These are phyloP conservation scores for Luzula sylvatica DNA, from an alignment of 176 grass and related monocot genomes.

Conservation along the genomic window DNA sequence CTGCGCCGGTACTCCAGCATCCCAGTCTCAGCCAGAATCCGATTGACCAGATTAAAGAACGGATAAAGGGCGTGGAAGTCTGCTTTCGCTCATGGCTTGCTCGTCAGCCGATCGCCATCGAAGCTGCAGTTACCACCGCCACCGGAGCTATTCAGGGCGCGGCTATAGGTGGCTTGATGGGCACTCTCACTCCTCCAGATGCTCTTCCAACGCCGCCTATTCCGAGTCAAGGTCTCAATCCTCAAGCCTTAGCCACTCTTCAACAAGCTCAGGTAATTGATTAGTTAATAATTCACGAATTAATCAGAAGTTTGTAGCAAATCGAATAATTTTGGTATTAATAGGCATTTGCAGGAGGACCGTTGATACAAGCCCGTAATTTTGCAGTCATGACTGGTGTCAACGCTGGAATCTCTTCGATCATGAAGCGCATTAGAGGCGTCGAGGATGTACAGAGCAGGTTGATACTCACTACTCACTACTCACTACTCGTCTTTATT, in stretches of 20 bases:
- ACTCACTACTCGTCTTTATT: background rate
- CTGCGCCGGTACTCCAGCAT: slow-evolving; percentile 17
- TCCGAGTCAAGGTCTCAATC: slow-evolving; percentile 33
- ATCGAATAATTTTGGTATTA: slow-evolving; percentile 6
- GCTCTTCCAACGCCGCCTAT: slow-evolving; percentile 26
- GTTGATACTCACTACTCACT: slow-evolving; percentile 29
- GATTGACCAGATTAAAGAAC: slow-evolving; percentile 38
- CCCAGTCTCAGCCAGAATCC: slow-evolving; percentile 53
- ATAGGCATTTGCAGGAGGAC: slow-evolving; percentile 86
- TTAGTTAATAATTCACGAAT: background rate
- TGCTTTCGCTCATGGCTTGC: slow-evolving; percentile 61
- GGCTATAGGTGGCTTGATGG: slow-evolving; percentile 72
- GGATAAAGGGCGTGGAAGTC: slow-evolving; percentile 45
- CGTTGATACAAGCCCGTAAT: slow-evolving; percentile 87
- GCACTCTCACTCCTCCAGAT: slow-evolving; percentile 43
- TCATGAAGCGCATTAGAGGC: slow-evolving; percentile 91
- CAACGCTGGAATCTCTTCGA: slow-evolving; percentile 89
- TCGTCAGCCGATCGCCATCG: slow-evolving; percentile 56
- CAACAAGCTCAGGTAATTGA: slow-evolving; percentile 59
- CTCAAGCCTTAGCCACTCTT: slow-evolving; percentile 47
- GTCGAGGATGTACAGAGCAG: slow-evolving; percentile 88
- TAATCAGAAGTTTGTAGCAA: background rate
- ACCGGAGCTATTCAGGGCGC: slow-evolving; percentile 62
- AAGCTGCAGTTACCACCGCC: slow-evolving; percentile 57
- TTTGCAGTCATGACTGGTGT: slow-evolving; percentile 97